Base-by-base conservation (phyloP, 805 yeast species). In the Dipodascus geniculatus region DNA sequence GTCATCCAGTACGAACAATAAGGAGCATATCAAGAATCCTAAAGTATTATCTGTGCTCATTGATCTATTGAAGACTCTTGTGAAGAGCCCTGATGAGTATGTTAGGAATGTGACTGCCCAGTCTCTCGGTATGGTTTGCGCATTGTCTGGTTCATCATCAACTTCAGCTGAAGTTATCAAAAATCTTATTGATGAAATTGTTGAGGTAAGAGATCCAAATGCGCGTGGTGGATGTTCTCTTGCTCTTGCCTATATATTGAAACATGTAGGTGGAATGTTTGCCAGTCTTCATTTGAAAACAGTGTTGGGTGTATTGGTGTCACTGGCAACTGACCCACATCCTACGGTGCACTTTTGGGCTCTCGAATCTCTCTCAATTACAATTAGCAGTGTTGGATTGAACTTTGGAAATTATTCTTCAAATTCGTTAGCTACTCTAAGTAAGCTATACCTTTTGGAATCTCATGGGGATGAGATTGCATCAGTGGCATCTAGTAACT, bases 261-360 rank as follows among this genome's bases (percentile, higher is more conserved):
- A 71, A 50, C 71, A 69, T 54, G 73, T 64, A 31, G 64, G 68
- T 2, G 67, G 68, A 14, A 61, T 66, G 59, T 61, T 61, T 51
- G 67, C 76, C 0, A 65, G 69, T 14, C 63, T 71, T 0, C 72
- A 73, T 31, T 70, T 77, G 53, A 64, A 69, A 50, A 63, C 77
- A 2, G 76, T 83, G 2, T 71, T 76, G 54, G 81, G 80, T 35
- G 80, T 87, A 2, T 62, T 82, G 1, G 66, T 75, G 42, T 81
- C 85, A 16, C 71, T 91, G 24, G 65, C 82, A 2, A 70, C 70
- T 20, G 98, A 91, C 66, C 90, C 96, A 0, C 91, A 90, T 63
- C 96, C 96, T 0, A 70, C 79, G 1, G 89, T 93, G 17, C 90
- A 87, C 63, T 75, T 79, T 53, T 83, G 89, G 75, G 74, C 91